Conservation (phyloP, 2,329 filamentous ascomycete species). For the Arthrobotrys sphaeroides region DNA sequence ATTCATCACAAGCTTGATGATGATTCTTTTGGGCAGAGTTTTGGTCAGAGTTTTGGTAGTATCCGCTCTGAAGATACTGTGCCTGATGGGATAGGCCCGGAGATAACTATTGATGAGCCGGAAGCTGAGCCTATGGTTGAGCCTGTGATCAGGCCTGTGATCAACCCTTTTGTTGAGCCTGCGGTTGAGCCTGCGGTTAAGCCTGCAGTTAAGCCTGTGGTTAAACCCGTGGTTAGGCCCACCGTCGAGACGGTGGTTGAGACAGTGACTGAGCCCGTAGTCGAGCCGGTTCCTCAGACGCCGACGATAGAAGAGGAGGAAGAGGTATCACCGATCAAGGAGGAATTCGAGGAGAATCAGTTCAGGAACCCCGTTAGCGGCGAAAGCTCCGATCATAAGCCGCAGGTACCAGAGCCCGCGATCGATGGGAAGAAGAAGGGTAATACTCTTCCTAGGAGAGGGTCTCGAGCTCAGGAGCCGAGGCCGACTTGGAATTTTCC, state of each 20-base stretch:
- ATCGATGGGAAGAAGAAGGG: constrained; percentile 5
- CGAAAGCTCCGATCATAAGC: background rate
- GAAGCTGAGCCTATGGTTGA: too few relatives aligned
- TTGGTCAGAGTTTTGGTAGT: constrained; percentile 27
- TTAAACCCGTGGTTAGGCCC: too few relatives aligned
- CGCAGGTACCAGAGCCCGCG: constrained; percentile 9
- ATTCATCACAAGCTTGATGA: constrained; percentile 18
- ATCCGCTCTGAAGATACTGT: constrained; percentile 29
- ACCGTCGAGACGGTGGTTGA: too few relatives aligned
- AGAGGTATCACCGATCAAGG: constrained; percentile 44
- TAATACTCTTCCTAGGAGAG: background rate
- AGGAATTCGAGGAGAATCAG: constrained; percentile 20
- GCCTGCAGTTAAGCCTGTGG: too few relatives aligned
- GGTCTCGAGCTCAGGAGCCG: background rate
- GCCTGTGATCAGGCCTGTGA: too few relatives aligned
- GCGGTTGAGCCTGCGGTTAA: too few relatives aligned
- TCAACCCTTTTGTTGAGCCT: too few relatives aligned
- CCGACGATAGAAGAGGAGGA: constrained; percentile 17
- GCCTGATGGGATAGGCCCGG: constrained; percentile 12
- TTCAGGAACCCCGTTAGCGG: constrained; percentile 22
- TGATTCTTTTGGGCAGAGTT: constrained; percentile 37
- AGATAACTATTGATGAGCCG: constrained; percentile 15
- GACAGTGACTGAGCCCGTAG: too few relatives aligned
- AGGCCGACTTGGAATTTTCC: background rate
- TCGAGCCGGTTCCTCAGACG: background rate